Percentiles rank a stretch among this genome's conserved stretches.
These are phyloP conservation scores for Pseudogymnoascus sp. DNA, from an alignment of 2,329 filamentous ascomycete genomes.

Conservation along the genomic window DNA sequence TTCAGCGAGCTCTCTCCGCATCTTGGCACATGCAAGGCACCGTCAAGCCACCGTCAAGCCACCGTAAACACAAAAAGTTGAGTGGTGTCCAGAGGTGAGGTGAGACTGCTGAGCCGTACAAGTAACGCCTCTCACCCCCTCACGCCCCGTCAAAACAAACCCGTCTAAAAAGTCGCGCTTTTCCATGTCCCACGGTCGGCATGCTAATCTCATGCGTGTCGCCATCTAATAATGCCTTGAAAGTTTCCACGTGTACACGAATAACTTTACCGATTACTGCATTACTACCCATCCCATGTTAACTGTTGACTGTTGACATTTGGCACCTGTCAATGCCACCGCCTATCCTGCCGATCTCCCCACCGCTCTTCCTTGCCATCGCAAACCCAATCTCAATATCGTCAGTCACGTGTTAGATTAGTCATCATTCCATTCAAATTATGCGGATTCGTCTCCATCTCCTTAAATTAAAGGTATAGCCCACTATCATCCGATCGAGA, in stretches of 20 bases:
- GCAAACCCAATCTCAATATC: not conserved
- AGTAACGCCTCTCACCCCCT: not conserved
- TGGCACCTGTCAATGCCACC: not conserved
- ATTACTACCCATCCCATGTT: not conserved
- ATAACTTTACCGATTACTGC: no score
- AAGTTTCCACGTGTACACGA: no score
- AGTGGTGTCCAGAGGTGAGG: no score
- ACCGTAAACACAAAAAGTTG: no score
- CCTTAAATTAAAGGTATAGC: no score
- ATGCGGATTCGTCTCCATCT: no score
- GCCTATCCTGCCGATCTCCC: constrained; percentile 1
- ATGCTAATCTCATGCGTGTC: not conserved
- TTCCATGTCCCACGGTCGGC: not conserved
- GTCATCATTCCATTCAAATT: no score
- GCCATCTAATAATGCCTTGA: not conserved
- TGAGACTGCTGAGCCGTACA: not conserved
- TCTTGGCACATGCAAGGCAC: constrained; percentile 7
- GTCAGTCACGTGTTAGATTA: not conserved
- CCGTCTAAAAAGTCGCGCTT: no score
- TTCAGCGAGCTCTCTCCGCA: not conserved
- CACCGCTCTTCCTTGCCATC: not conserved
- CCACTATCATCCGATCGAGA: no score
- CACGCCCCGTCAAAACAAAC: no score
- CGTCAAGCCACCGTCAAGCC: not conserved
- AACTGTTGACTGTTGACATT: not conserved